Evolutionary conservation across 1,284 basidiomycete genomes (phyloP).

Genomic region (Rhodotorula sp.): DNA sequence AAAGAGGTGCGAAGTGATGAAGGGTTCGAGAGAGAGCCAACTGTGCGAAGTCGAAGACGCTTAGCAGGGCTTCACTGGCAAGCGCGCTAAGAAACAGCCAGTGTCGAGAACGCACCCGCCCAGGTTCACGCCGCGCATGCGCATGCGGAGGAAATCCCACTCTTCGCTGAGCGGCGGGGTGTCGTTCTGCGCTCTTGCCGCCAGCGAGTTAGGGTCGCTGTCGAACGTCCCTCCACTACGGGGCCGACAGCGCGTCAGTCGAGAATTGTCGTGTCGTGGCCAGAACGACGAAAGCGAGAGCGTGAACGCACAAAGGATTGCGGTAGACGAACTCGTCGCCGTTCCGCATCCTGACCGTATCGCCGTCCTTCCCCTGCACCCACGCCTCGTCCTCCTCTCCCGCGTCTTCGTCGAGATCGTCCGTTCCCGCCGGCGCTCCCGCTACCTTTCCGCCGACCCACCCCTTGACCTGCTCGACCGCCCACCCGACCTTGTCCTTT

Average conservation of each 20-base stretch:
- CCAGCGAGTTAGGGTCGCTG: neutral
- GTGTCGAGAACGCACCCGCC: constrained; percentile 31
- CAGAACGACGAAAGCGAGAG: neutral
- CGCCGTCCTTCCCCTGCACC: constrained; percentile 16
- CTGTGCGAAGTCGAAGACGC: neutral
- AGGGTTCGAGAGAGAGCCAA: constrained; percentile 88
- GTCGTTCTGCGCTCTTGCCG: constrained; percentile 60
- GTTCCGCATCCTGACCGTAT: constrained; percentile 13
- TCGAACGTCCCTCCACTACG: constrained; percentile 21
- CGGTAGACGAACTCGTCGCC: constrained; percentile 16
- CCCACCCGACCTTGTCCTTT: too few species aligned
- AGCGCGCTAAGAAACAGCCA: neutral
- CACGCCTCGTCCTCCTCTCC: neutral
- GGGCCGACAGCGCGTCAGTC: neutral
- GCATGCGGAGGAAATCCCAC: constrained; percentile 76
- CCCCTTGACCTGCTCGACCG: too few species aligned
- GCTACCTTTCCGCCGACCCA: too few species aligned
- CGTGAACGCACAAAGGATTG: constrained; percentile 22
- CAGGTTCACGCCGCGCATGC: constrained; percentile 45
- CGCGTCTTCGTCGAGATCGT: too few species aligned
- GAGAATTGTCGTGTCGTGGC: too few species aligned
- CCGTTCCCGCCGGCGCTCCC: too few species aligned
- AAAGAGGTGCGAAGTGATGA: constrained; percentile 77
- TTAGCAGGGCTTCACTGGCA: too few species aligned
- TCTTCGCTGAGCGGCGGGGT: constrained; percentile 74